phyloP scores from a whole-genome alignment of 495 filamentous ascomycete genomes.

The Entonaema liquescens region DNA sequence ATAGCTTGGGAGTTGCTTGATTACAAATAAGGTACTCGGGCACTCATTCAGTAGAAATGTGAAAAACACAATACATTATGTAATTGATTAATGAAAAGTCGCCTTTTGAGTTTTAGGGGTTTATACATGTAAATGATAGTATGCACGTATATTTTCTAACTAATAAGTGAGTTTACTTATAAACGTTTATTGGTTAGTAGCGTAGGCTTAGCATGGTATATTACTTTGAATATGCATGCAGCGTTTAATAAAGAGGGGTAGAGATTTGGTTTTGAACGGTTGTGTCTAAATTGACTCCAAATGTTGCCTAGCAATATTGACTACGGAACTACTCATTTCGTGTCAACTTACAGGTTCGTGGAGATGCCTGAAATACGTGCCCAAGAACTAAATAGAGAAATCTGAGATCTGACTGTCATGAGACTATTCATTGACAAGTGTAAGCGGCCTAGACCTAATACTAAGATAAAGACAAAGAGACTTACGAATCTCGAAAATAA shows the following conservation, averaged over 20 bases:
- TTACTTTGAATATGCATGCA: not conserved
- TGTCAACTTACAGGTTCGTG: not conserved
- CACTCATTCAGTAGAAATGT: conserved; percentile 4
- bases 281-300: not conserved
- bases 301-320: not conserved
- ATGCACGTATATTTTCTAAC: too few relatives aligned
- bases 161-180: too few relatives aligned
- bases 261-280: not conserved
- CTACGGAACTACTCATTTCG: not conserved
- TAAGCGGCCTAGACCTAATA: not conserved
- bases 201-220: not conserved
- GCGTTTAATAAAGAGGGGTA: not conserved
- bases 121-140: too few relatives aligned
- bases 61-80: not conserved
- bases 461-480: conserved; percentile 18
- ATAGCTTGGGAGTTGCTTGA: not conserved
- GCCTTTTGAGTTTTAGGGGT: not conserved
- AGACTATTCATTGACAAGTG: conserved; percentile 4
- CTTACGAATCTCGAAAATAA: not conserved
- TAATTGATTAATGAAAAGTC: not conserved
- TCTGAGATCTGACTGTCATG: conserved; percentile 1
- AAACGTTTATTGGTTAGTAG: not conserved
- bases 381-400: not conserved
- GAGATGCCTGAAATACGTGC: too few relatives aligned
- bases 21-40: conserved; percentile 5